Evolutionary conservation across 306 rosid genomes (phyloP).

Genomic region (Cajanus cajan): DNA sequence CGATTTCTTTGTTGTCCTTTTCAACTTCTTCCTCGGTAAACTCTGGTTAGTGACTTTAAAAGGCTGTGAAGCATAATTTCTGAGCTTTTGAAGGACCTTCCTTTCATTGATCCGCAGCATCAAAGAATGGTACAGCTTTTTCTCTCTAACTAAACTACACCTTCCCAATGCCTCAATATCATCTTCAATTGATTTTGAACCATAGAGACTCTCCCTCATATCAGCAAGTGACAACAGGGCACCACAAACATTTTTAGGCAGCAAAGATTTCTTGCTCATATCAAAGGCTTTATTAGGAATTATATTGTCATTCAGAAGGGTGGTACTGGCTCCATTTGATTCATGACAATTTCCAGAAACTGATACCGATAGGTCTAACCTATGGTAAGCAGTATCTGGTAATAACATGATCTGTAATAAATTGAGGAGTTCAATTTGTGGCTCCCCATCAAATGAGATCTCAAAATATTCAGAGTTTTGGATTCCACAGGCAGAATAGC

Average conservation of each 20-base stretch:
- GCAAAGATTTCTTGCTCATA: slow-evolving; percentile 46
- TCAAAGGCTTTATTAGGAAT: slow-evolving; percentile 21
- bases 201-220: slow-evolving; percentile 69
- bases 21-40: slow-evolving; percentile 45
- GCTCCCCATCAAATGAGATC: slow-evolving; percentile 78
- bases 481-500: slow-evolving; percentile 48
- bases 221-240: slow-evolving; percentile 66
- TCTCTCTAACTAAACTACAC: slow-evolving; percentile 45
- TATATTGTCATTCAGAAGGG: slow-evolving; percentile 35
- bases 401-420: slow-evolving; percentile 58
- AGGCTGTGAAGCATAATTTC: slow-evolving; percentile 48
- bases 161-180: slow-evolving; percentile 50
- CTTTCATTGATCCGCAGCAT: slow-evolving; percentile 73
- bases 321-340: slow-evolving; percentile 38
- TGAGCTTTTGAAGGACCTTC: slow-evolving; percentile 61
- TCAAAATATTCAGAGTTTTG: slow-evolving; percentile 74
- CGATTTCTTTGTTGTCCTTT: slow-evolving; percentile 34
- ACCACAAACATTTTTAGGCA: slow-evolving; percentile 50
- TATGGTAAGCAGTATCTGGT: slow-evolving; percentile 53
- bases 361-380: slow-evolving; percentile 57
- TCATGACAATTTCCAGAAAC: slow-evolving; percentile 37
- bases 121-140: slow-evolving; percentile 70
- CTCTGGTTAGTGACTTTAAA: slow-evolving; percentile 28
- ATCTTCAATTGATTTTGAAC: slow-evolving; percentile 55
- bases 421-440: slow-evolving; percentile 67